phyloP scores from a whole-genome alignment of 352 stramenopile genomes.

The Globisporangium solare region DNA sequence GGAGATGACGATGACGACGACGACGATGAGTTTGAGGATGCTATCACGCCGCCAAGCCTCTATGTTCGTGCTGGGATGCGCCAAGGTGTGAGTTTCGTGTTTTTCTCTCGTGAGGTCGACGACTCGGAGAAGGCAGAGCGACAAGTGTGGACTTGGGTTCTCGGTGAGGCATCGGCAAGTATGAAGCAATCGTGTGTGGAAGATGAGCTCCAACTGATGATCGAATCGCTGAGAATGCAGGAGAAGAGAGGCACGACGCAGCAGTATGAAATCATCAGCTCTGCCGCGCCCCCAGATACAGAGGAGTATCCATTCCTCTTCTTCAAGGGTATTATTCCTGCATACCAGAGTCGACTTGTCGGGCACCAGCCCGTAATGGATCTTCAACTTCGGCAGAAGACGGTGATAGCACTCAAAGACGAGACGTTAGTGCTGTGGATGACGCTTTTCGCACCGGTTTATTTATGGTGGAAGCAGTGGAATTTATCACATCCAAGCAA shows the following conservation, averaged over 20 bases:
- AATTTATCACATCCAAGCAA: constrained; percentile 68
- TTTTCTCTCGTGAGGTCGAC: constrained; percentile 36
- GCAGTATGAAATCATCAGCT: constrained; percentile 43
- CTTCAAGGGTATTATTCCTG: constrained; percentile 65
- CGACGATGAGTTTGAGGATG: constrained; percentile 84
- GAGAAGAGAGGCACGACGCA: constrained; percentile 29
- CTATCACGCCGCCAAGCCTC: constrained; percentile 79
- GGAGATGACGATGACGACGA: constrained; percentile 66
- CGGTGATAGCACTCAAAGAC: constrained; percentile 65
- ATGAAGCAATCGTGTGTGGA: constrained; percentile 84
- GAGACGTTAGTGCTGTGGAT: constrained; percentile 75
- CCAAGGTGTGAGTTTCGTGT: constrained; percentile 44
- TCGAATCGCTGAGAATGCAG: constrained; percentile 57
- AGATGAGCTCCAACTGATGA: constrained; percentile 64
- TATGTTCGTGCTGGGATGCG: constrained; percentile 42
- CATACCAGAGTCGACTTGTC: constrained; percentile 76
- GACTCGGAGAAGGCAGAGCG: background rate
- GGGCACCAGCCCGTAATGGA: constrained; percentile 62
- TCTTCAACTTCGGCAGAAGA: constrained; percentile 38
- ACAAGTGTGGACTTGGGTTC: constrained; percentile 51
- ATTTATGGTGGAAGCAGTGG: constrained; percentile 85
- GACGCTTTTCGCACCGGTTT: constrained; percentile 70
- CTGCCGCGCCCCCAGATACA: constrained; percentile 4
- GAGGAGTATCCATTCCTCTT: constrained; percentile 28
- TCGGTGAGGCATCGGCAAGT: constrained; percentile 40